phyloP scores from a whole-genome alignment of 345 rosid genomes.

The Populus pruinosa region DNA sequence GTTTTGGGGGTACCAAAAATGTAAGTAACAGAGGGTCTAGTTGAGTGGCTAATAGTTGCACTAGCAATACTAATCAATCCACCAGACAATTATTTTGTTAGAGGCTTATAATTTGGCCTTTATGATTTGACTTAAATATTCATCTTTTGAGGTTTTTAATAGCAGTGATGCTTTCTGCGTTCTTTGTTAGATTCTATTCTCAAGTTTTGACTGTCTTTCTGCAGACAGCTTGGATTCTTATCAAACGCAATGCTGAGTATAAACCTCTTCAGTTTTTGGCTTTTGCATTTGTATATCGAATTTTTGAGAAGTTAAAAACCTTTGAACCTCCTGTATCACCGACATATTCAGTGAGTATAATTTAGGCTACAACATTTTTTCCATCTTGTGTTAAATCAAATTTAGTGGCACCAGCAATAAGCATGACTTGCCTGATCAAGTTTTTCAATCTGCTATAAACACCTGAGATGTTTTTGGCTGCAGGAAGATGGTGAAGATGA shows the following conservation, averaged over 20 bases:
- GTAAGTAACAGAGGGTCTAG: neutral
- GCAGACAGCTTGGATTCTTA: conserved; percentile 84
- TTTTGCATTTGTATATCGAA: conserved; percentile 80
- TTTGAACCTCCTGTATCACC: conserved; percentile 71
- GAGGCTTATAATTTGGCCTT: neutral
- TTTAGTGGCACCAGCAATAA: neutral
- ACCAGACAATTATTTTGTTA: neutral
- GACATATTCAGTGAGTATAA: conserved; percentile 58
- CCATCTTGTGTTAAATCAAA: neutral
- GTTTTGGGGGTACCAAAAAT: neutral
- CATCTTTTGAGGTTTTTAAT: neutral
- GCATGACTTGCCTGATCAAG: neutral
- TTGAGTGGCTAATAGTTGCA: neutral
- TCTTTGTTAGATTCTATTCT: neutral
- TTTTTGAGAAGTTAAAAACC: conserved; percentile 87
- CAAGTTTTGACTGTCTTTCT: conserved; percentile 16
- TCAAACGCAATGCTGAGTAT: conserved; percentile 72
- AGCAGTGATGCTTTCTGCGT: neutral
- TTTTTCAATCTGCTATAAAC: conserved; percentile 14
- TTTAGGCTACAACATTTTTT: neutral
- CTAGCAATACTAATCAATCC: neutral
- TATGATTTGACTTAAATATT: neutral
- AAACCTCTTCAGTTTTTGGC: conserved; percentile 93
- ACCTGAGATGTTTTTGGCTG: conserved; percentile 31
- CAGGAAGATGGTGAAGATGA: conserved; percentile 94